Evolutionary conservation across 164 flowering plant species (phyloP).

Genomic region (Hamamelis virginiana): DNA sequence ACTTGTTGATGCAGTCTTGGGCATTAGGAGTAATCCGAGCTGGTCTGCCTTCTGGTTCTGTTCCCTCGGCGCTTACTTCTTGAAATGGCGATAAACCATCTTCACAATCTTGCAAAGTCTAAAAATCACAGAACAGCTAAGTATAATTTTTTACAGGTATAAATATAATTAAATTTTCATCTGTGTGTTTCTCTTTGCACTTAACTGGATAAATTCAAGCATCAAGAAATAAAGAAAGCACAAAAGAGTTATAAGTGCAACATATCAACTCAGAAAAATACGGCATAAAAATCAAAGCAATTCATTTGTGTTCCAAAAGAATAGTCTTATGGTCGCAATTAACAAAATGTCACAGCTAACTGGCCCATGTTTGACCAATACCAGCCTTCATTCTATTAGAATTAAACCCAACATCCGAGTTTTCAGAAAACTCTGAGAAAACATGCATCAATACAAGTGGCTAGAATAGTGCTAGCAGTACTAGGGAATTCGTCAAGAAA

Average conservation of each 20-base stretch:
- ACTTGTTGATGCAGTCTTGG: slow-evolving; percentile 51
- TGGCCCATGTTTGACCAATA: background rate
- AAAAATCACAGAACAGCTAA: slow-evolving; percentile 16
- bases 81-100: slow-evolving; percentile 42
- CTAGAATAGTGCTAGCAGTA: too few relatives aligned
- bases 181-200: background rate
- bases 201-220: background rate
- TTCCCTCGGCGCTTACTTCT: slow-evolving; percentile 36
- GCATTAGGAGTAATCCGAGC: slow-evolving; percentile 42
- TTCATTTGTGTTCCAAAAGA: background rate
- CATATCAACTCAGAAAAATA: background rate
- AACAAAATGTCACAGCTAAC: background rate
- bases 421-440: background rate
- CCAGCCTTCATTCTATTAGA: background rate
- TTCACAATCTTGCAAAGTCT: slow-evolving; percentile 82
- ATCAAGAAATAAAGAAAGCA: too few relatives aligned
- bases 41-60: slow-evolving; percentile 27
- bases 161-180: background rate
- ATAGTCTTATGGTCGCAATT: background rate
- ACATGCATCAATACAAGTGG: background rate
- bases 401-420: background rate
- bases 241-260: background rate
- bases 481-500: background rate
- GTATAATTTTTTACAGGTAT: background rate
- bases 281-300: background rate